Evolutionary conservation across 306 rosid species (phyloP), one percentile per base, ranked within the genome.

Genomic region (Begonia peltatifolia): DNA sequence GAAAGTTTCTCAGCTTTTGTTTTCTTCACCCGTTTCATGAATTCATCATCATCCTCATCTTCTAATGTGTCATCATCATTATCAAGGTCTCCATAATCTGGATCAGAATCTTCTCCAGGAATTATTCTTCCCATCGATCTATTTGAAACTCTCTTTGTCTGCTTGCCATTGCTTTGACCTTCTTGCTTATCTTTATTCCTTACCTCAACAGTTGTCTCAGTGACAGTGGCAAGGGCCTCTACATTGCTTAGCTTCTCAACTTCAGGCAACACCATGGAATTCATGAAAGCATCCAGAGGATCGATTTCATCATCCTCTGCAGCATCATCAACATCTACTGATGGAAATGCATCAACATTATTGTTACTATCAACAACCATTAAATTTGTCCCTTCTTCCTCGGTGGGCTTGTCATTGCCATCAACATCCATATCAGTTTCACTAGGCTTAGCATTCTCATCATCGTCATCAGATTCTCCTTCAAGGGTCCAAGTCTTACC

Each of bases 391-490:
- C 48, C 55, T 52, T 59, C 77, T 60, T 70, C 74, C 18, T 68
- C 75, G 59, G 46, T 61, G 54, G 55, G 77, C 57, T 61, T 68
- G 42, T 63, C 80, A 57, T 73, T 71, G 38, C 57, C 86, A 70
- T 75, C 89, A 46, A 70, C 68, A 41, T 82, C 93, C 79, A 77
- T 74, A 52, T 69, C 69, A 6, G 65, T 60, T 66, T 68, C 79
- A 23, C 13, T 56, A 63, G 52, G 76, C 46, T 60, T 70, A 42
- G 59, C 80, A 57, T 73, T 73, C 20, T 63, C 87, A 58, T 88
- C 94, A 73, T 88, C 97, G 13, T 88, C 97, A 64, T 88, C 97
- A 53, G 97, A 88, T 60, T 88, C 97, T 63, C 95, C 97, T 50
- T 88, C 97, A 64, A 88, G 95, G 18, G 97, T 88, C 97, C 95